Evolutionary conservation across 2,329 filamentous ascomycete species (phyloP).

Genomic region (Colletotrichum sp.): DNA sequence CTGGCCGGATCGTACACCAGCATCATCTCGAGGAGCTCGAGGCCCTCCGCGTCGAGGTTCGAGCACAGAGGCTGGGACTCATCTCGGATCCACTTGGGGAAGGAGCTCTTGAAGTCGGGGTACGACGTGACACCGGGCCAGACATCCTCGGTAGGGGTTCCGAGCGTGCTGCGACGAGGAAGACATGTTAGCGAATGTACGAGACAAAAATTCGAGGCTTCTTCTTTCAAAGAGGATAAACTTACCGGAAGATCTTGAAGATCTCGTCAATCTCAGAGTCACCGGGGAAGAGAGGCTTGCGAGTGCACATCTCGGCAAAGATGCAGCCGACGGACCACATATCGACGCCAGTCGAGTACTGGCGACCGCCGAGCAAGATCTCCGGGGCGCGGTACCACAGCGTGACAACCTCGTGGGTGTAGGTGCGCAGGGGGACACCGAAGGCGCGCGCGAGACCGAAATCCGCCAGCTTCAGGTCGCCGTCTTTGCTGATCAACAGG

Average conservation of each 20-base stretch:
- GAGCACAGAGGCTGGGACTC: constrained; percentile 69
- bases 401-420: constrained; percentile 94
- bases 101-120: constrained; percentile 90
- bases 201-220: not conserved
- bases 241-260: constrained; percentile 88
- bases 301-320: constrained; percentile 95
- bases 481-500: constrained; percentile 82
- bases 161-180: constrained; percentile 64
- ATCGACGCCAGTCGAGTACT: constrained; percentile 93
- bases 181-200: constrained; percentile 23
- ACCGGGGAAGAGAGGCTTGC: constrained; percentile 89
- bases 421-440: constrained; percentile 87
- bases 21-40: constrained; percentile 72
- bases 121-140: constrained; percentile 96
- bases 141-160: constrained; percentile 79
- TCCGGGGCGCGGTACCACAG: constrained; percentile 93
- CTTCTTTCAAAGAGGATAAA: not conserved
- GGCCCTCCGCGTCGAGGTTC: constrained; percentile 73
- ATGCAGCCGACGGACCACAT: constrained; percentile 97
- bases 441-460: constrained; percentile 90
- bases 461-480: constrained; percentile 89
- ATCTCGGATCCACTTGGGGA: constrained; percentile 88
- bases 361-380: constrained; percentile 86
- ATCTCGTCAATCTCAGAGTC: constrained; percentile 92
- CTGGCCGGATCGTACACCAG: constrained; percentile 87